Evolutionary conservation across 2,329 filamentous ascomycete genomes (phyloP), one percentile per base, ranked within the genome.

Genomic region (Colletotrichum destructivum): DNA sequence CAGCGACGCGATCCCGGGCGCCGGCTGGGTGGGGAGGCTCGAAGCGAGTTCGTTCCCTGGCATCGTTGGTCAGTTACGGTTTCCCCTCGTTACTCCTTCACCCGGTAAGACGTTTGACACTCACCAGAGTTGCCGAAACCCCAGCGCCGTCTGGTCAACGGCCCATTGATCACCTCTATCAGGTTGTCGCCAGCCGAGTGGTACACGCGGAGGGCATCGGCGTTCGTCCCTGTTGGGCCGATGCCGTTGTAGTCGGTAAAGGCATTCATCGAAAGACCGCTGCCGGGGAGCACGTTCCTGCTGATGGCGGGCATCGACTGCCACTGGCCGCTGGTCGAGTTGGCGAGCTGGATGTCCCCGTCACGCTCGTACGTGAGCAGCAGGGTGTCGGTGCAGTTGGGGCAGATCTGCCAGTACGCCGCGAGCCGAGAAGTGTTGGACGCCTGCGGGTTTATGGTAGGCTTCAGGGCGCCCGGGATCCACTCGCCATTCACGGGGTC

Each of bases 371-470:
- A 62, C 2, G 44, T 18, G 16, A 62, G 16, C 42, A 62, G 3
- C 3, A 62, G 44, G 1, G 44, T 62, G 59, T 62, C 46, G 44
- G 40, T 62, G 9, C 59, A 62, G 59, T 23, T 49, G 16, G 44
- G 59, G 26, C 59, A 62, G 8, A 62, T 16, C 23, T 62, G 59
- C 59, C 59, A 62, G 59, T 62, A 62, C 1, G 59, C 59, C 15
- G 59, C 59, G 3, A 62, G 59, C 4, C 26, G 46, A 4, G 59
- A 62, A 13, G 16, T 16, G 59, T 26, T 49, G 23, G 42, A 47
- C 11, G 59, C 59, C 26, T 62, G 59, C 23, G 59, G 59, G 16
- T 21, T 38, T 2, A 62, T 31, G 11, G 3, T 7, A 1, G 52
- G 52, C 2, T 21, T 21, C 31, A 55, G 11, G 8, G 52, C 12